Evolutionary conservation across 176 grass and related monocot genomes (phyloP).

Genomic region (Oryza punctata): DNA sequence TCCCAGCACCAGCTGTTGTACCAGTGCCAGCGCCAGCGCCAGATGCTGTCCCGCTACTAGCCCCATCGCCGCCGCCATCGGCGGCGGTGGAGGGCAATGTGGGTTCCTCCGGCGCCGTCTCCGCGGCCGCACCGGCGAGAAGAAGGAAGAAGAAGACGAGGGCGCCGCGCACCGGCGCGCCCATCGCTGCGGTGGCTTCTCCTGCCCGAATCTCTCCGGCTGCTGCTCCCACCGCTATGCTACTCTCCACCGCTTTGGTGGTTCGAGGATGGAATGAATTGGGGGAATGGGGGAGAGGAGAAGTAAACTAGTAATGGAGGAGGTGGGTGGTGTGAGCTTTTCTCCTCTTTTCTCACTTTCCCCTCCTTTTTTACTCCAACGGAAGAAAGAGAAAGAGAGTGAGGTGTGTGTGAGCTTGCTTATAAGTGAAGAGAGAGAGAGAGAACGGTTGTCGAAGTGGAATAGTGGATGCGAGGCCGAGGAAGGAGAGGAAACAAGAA

Average conservation of each 20-base stretch:
- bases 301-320: constrained; percentile 15
- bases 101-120: constrained; percentile 11
- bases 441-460: too few relatives aligned
- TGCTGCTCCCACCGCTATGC: neutral
- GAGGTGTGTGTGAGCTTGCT: constrained; percentile 29
- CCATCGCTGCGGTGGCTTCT: constrained; percentile 43
- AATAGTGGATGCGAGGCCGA: constrained; percentile 2
- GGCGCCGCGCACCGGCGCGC: constrained; percentile 50
- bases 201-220: neutral
- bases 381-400: constrained; percentile 20
- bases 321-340: constrained; percentile 51
- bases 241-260: neutral
- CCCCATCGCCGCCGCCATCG: neutral
- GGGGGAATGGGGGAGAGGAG: neutral
- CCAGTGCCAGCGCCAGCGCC: neutral
- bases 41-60: neutral
- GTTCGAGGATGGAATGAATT: neutral
- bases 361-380: neutral
- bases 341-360: neutral
- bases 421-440: constrained; percentile 48
- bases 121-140: constrained; percentile 14
- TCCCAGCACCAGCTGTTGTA: neutral
- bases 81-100: neutral
- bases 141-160: constrained; percentile 45
- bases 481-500: neutral